Conservation (phyloP, 805 yeast genomes). For the Jamesozyma piceae region DNA sequence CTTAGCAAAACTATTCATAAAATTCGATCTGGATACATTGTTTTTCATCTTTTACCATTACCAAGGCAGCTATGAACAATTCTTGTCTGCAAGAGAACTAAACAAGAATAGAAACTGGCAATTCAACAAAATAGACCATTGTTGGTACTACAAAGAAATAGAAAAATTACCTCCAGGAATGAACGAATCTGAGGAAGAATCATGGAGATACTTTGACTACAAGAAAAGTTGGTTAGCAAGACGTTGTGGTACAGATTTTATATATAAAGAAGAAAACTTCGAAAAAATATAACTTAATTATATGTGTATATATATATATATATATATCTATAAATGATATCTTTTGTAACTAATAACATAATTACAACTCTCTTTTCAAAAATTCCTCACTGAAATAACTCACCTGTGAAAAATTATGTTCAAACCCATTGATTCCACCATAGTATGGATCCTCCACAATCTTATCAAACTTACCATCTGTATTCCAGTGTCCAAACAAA, state of each 20-base stretch:
- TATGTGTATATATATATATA: too few relatives aligned
- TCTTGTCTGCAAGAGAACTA: conserved; percentile 73
- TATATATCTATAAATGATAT: background rate
- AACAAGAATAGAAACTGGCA: conserved; percentile 70
- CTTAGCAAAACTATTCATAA: conserved; percentile 54
- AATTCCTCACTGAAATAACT: conserved; percentile 67
- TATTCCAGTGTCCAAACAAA: conserved; percentile 77
- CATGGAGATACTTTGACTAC: conserved; percentile 80
- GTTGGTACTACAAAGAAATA: conserved; percentile 49
- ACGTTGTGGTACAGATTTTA: conserved; percentile 32
- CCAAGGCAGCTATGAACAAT: conserved; percentile 62
- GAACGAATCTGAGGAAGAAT: conserved; percentile 40
- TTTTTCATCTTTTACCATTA: conserved; percentile 85
- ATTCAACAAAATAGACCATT: conserved; percentile 33
- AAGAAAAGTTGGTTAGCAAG: conserved; percentile 61
- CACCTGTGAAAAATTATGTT: conserved; percentile 65
- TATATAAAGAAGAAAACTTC: conserved; percentile 41
- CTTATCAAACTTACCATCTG: conserved; percentile 38
- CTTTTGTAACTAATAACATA: background rate
- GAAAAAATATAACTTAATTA: conserved; percentile 28
- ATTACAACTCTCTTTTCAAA: conserved; percentile 37
- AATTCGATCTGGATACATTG: conserved; percentile 77
- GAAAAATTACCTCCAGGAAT: conserved; percentile 76
- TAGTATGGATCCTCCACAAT: conserved; percentile 89
- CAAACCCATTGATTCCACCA: conserved; percentile 80